These are phyloP conservation scores for Phytophthora hybrid DNA, from an alignment of 352 stramenopile genomes.

Conservation along the genomic window DNA sequence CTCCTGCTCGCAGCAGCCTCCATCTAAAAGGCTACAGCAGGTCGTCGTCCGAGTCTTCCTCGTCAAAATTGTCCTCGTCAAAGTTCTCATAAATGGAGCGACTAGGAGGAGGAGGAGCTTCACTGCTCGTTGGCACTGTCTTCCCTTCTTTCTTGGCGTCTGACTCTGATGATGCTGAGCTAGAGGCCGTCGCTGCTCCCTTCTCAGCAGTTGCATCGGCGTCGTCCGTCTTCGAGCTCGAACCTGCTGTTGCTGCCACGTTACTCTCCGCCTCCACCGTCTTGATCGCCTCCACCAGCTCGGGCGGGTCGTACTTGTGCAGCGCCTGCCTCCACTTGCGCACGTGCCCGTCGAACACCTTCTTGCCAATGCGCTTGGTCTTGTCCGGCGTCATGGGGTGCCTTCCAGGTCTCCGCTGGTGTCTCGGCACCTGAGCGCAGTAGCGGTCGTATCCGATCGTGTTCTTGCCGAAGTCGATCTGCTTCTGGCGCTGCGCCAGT, in stretches of 20 bases:
- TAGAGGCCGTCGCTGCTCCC: neutral
- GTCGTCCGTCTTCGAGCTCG: neutral
- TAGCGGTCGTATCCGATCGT: conserved; percentile 92
- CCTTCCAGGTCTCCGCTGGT: conserved; percentile 48
- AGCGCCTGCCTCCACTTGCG: conserved; percentile 82
- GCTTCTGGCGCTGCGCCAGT: conserved; percentile 92
- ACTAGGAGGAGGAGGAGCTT: neutral
- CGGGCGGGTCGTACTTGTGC: conserved; percentile 83
- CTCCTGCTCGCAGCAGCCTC: too few relatives aligned
- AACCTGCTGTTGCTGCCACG: neutral
- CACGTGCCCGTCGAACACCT: conserved; percentile 83
- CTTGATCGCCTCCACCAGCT: conserved; percentile 47
- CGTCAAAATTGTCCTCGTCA: conserved; percentile 61
- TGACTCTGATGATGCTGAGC: conserved; percentile 7
- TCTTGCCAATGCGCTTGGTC: conserved; percentile 77
- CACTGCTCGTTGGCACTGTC: neutral
- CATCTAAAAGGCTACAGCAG: conserved; percentile 50
- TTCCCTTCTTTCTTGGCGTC: conserved; percentile 1
- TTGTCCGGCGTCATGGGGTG: conserved; percentile 89
- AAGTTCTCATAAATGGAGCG: conserved; percentile 83
- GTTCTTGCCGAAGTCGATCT: conserved; percentile 94
- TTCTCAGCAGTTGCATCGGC: neutral
- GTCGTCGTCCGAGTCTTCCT: conserved; percentile 72
- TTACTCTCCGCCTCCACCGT: neutral
- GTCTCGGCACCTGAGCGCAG: conserved; percentile 64